A percentile compares a stretch with the other conserved stretches of the same genome.
phyloP scores from a whole-genome alignment of 352 stramenopile species.

The Phytophthora citrophthora region DNA sequence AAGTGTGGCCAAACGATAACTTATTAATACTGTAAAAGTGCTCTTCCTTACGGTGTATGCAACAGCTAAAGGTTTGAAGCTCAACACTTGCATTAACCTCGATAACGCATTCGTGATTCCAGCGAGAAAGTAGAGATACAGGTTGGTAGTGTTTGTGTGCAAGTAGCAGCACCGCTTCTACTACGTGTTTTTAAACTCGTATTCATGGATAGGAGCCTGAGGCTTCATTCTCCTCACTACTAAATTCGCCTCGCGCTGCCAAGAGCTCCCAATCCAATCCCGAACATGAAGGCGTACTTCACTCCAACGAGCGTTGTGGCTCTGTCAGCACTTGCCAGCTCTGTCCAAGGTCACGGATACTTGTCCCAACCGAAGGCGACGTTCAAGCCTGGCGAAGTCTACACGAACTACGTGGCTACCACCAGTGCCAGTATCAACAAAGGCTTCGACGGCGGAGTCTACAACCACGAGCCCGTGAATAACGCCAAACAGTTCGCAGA shows the following conservation, averaged over 20 bases:
- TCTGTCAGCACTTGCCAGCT: slow-evolving; percentile 5
- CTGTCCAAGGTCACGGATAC: slow-evolving; percentile 20
- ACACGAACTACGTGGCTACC: slow-evolving; percentile 27
- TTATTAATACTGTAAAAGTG: no score
- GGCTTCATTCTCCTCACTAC: background rate
- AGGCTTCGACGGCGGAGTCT: slow-evolving; percentile 31
- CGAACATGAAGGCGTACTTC: slow-evolving; percentile 11
- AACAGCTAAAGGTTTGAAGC: no score
- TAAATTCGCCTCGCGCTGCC: background rate
- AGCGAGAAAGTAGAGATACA: background rate
- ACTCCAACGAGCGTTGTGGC: background rate
- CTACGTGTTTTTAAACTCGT: background rate
- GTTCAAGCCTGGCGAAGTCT: slow-evolving; percentile 26
- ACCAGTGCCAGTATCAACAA: slow-evolving; percentile 27
- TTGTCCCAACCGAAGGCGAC: slow-evolving; percentile 18
- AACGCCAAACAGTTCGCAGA: slow-evolving; percentile 39
- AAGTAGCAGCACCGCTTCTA: background rate
- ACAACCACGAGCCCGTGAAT: slow-evolving; percentile 34
- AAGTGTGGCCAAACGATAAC: no score
- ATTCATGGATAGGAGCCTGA: background rate
- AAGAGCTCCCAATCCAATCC: background rate
- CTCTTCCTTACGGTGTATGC: no score
- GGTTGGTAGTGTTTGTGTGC: background rate
- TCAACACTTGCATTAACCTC: background rate
- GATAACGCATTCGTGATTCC: no score